Evolutionary conservation across 208 protist species (phyloP).

Genomic region (Naegleria gruberi): DNA sequence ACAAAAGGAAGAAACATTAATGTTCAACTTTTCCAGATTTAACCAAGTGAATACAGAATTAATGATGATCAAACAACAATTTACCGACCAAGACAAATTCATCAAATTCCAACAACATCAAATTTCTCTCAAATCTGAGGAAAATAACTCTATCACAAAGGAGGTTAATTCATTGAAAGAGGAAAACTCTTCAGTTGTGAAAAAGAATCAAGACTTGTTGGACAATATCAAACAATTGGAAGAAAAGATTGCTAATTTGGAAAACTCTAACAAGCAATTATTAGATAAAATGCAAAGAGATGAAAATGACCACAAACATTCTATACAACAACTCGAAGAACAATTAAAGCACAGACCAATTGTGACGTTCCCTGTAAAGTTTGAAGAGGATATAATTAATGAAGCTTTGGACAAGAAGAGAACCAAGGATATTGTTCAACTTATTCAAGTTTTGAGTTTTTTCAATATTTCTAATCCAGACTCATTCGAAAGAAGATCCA

Average conservation of each 20-base stretch:
- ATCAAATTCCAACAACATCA: neutral
- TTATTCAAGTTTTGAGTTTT: constrained; percentile 2
- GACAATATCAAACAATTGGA: neutral
- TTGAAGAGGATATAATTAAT: constrained; percentile 8
- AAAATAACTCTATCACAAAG: neutral
- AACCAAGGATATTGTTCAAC: neutral
- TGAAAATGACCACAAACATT: neutral
- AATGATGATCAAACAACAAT: neutral
- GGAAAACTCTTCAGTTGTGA: neutral
- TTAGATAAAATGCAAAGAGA: neutral
- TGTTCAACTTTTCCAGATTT: neutral
- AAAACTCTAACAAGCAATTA: neutral
- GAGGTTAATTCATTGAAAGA: neutral
- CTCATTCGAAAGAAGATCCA: neutral
- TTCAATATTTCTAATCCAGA: neutral
- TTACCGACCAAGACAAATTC: neutral
- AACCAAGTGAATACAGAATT: neutral
- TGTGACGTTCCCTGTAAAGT: neutral
- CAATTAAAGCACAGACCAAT: neutral
- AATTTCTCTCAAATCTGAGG: neutral
- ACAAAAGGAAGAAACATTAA: neutral
- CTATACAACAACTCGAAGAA: neutral
- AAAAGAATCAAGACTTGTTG: neutral
- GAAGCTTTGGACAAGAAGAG: too few species aligned
- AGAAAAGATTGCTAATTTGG: neutral